Evolutionary conservation across 2,329 filamentous ascomycete species (phyloP).

Genomic region (Colletotrichum limetticola): DNA sequence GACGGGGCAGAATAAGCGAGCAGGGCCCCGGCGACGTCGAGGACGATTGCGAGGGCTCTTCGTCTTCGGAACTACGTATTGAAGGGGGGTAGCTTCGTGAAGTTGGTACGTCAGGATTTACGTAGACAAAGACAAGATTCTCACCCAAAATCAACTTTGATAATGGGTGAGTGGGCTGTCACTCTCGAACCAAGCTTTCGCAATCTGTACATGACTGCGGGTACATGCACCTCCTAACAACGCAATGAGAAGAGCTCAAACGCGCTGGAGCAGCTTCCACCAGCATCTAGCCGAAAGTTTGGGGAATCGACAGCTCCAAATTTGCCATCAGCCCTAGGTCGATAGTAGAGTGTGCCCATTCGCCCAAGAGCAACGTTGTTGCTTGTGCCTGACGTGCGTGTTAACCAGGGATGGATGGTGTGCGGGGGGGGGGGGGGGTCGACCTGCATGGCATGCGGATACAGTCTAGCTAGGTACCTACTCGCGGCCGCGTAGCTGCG

Average conservation of each 20-base stretch:
- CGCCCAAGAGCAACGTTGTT: background rate
- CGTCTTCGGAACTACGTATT: constrained; percentile 8
- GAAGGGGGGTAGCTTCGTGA: background rate
- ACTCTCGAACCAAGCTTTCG: background rate
- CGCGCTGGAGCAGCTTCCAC: constrained; percentile 2
- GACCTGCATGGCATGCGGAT: background rate
- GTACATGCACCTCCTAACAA: background rate
- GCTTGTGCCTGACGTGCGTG: constrained; percentile 23
- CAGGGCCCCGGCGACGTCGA: background rate
- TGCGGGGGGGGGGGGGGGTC: background rate
- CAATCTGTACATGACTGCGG: background rate
- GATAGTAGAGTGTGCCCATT: constrained; percentile 8
- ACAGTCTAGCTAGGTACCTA: constrained; percentile 1
- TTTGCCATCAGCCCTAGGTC: constrained; percentile 28
- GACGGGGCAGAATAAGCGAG: background rate
- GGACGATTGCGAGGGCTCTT: constrained; percentile 9
- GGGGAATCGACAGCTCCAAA: constrained; percentile 7
- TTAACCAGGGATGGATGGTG: background rate
- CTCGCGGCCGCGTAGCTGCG: constrained; percentile 1
- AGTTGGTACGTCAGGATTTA: constrained; percentile 26
- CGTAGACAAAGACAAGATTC: background rate
- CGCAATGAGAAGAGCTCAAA: constrained; percentile 2
- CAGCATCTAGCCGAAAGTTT: constrained; percentile 4
- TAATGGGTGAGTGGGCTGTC: background rate
- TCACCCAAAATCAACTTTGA: background rate